Evolutionary conservation across 768 basidiomycete species (phyloP).

Genomic region (Mycena amicta): DNA sequence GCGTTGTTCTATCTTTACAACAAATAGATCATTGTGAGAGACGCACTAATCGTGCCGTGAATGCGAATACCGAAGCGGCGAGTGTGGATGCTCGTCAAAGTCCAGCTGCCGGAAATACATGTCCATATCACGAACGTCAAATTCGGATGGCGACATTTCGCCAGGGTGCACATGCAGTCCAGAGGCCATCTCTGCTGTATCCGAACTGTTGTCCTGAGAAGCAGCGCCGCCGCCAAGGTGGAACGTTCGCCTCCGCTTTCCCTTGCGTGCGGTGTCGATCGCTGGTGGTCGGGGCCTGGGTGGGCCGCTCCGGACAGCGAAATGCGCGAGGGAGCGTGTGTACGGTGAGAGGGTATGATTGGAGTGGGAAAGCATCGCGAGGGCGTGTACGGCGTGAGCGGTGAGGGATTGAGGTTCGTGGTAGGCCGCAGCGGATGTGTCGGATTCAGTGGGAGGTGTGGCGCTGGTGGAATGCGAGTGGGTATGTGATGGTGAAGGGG

Average conservation of each 20-base stretch:
- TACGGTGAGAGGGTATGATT: constrained; percentile 96
- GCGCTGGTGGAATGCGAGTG: constrained; percentile 18
- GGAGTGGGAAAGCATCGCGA: constrained; percentile 83
- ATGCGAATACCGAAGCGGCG: constrained; percentile 1
- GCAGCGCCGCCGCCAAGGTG: constrained; percentile 6
- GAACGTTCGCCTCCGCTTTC: constrained; percentile 17
- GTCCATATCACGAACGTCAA: constrained; percentile 50
- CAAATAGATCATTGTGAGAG: background rate
- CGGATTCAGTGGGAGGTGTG: constrained; percentile 19
- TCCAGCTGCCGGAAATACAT: constrained; percentile 48
- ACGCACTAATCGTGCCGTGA: background rate
- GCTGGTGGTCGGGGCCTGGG: constrained; percentile 41
- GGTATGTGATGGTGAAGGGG: constrained; percentile 21
- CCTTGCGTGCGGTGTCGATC: constrained; percentile 9
- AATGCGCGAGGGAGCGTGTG: constrained; percentile 87
- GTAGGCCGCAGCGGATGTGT: constrained; percentile 29
- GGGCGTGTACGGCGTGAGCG: constrained; percentile 79
- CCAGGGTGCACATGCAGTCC: background rate
- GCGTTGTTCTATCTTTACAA: constrained; percentile 1
- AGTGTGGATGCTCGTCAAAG: constrained; percentile 3
- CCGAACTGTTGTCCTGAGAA: background rate
- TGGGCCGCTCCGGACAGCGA: constrained; percentile 89
- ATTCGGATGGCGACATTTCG: background rate
- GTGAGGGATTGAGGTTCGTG: constrained; percentile 57
- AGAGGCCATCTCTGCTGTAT: background rate